phyloP scores from a whole-genome alignment of 2,329 filamentous ascomycete species.

The Helicocarpus griseus region DNA sequence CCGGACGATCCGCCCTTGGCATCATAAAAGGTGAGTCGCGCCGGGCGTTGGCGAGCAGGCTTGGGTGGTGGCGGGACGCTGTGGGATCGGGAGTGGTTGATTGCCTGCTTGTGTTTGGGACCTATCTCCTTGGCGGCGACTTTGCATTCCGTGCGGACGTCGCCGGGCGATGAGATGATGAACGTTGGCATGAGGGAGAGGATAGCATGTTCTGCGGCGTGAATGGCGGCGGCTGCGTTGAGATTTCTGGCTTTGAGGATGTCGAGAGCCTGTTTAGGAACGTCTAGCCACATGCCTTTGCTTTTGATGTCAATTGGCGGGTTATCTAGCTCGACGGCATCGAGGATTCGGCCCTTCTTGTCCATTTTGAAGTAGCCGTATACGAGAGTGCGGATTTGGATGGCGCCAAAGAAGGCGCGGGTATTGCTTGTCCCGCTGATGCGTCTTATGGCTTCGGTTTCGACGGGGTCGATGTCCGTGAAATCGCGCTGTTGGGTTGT shows the following conservation, averaged over 20 bases:
- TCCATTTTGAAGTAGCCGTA: constrained; percentile 99
- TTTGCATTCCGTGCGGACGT: constrained; percentile 93
- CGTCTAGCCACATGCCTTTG: constrained; percentile 93
- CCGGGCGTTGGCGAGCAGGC: constrained; percentile 64
- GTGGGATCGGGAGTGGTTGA: constrained; percentile 3
- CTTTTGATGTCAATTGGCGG: constrained; percentile 75
- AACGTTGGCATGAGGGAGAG: constrained; percentile 82
- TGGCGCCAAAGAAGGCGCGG: constrained; percentile 73
- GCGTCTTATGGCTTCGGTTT: constrained; percentile 75
- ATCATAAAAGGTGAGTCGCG: constrained; percentile 87
- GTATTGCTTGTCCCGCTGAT: constrained; percentile 52
- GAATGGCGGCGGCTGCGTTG: constrained; percentile 80
- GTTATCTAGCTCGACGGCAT: constrained; percentile 88
- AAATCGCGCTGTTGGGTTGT: constrained; percentile 86
- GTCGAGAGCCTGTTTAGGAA: constrained; percentile 67
- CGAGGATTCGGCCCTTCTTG: constrained; percentile 70
- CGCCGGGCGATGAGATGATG: constrained; percentile 79
- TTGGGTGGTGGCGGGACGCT: constrained; percentile 25
- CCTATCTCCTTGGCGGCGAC: constrained; percentile 79
- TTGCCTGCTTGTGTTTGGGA: constrained; percentile 27
- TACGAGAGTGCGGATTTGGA: constrained; percentile 78
- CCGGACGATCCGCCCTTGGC: constrained; percentile 79
- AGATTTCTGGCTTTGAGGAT: constrained; percentile 64
- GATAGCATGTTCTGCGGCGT: constrained; percentile 87
- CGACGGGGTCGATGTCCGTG: constrained; percentile 86